A percentile compares a stretch with the other conserved stretches of the same genome.
phyloP scores from a whole-genome alignment of 306 rosid genomes.

The Casuarina cunninghamiana region DNA sequence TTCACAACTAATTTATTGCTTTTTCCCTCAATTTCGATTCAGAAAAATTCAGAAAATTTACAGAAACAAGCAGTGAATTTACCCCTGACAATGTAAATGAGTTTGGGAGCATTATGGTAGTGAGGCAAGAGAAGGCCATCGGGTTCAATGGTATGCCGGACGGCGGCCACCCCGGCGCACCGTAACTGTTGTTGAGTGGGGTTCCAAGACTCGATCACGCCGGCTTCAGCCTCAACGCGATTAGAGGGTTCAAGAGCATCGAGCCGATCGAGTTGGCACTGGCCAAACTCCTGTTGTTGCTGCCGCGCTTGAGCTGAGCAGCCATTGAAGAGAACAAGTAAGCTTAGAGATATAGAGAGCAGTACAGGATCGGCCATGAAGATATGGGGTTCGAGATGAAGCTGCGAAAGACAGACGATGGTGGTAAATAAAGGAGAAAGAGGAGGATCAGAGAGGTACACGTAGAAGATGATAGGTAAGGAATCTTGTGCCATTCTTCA shows the following conservation, averaged over 20 bases:
- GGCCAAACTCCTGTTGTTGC: background rate
- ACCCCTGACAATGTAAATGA: constrained; percentile 40
- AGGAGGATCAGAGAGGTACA: constrained; percentile 16
- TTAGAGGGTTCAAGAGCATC: constrained; percentile 28
- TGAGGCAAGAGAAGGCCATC: constrained; percentile 54
- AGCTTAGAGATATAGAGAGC: background rate
- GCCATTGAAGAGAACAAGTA: constrained; percentile 2
- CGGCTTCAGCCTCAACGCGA: constrained; percentile 38
- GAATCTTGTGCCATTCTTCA: constrained; percentile 45
- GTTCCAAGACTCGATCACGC: constrained; percentile 46
- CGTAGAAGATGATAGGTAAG: constrained; percentile 18
- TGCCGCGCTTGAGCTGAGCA: background rate
- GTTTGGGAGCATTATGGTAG: constrained; percentile 39
- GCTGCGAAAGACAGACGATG: background rate
- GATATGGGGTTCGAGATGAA: background rate
- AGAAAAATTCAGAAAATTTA: background rate
- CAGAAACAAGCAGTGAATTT: background rate
- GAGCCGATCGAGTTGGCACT: constrained; percentile 36
- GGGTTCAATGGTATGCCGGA: constrained; percentile 33
- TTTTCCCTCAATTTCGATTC: background rate
- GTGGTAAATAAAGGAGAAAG: background rate
- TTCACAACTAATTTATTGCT: background rate
- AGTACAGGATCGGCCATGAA: background rate
- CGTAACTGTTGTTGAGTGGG: constrained; percentile 36
- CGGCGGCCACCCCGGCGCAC: constrained; percentile 40